phyloP scores from a whole-genome alignment of 176 grass and related monocot genomes.

The Oryza punctata region DNA sequence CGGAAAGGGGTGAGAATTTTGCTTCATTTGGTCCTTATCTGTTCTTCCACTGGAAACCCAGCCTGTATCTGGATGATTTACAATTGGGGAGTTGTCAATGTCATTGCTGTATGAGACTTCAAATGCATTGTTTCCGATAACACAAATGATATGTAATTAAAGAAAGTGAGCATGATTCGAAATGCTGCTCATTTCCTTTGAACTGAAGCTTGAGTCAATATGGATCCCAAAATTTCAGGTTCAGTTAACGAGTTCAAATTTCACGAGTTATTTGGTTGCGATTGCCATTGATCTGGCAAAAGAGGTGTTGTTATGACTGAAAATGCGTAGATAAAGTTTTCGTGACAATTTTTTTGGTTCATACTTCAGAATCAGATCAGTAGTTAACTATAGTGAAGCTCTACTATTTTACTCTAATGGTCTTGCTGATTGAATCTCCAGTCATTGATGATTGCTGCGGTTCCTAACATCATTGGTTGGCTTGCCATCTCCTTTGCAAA shows the following conservation, averaged over 20 bases:
- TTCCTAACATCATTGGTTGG: conserved; percentile 94
- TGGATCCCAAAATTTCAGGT: neutral
- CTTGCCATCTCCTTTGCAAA: conserved; percentile 89
- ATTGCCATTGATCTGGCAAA: neutral
- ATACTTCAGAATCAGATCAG: neutral
- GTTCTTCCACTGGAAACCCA: neutral
- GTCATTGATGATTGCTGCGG: conserved; percentile 86
- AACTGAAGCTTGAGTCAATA: neutral
- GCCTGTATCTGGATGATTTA: neutral
- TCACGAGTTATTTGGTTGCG: conserved; percentile 4
- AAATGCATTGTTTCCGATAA: neutral
- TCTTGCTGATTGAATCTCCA: conserved; percentile 37
- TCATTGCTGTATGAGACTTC: neutral
- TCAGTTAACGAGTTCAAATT: neutral
- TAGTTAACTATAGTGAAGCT: conserved; percentile 7
- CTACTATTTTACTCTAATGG: neutral
- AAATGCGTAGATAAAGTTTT: neutral
- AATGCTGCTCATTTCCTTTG: neutral
- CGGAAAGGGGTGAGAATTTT: conserved; percentile 74
- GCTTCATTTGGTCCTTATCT: neutral
- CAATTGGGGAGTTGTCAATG: neutral
- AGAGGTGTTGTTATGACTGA: neutral
- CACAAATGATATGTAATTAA: neutral
- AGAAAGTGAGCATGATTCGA: neutral
- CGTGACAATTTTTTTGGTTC: neutral